Evolutionary conservation across 2,329 filamentous ascomycete genomes (phyloP).

Genomic region (Talaromyces sp.): DNA sequence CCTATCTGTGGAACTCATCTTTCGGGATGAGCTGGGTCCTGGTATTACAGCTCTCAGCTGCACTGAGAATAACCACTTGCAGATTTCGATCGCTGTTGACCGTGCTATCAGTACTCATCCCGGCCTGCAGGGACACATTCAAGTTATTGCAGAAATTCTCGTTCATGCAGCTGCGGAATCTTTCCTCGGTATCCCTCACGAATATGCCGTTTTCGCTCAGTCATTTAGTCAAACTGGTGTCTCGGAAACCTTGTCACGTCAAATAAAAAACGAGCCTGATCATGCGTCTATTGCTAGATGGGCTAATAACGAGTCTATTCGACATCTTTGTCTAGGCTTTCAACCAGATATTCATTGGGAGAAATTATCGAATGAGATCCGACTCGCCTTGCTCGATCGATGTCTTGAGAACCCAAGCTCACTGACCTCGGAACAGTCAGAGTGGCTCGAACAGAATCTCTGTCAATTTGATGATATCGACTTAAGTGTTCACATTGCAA

Average conservation of each 20-base stretch:
- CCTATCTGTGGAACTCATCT: slow-evolving; percentile 29
- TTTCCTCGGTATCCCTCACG: slow-evolving; percentile 29
- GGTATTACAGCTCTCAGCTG: slow-evolving; percentile 31
- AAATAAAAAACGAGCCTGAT: slow-evolving; percentile 30
- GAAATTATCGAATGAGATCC: slow-evolving; percentile 40
- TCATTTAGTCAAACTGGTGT: slow-evolving; percentile 27
- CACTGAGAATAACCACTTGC: slow-evolving; percentile 19
- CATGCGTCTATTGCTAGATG: slow-evolving; percentile 33
- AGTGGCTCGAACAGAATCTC: slow-evolving; percentile 39
- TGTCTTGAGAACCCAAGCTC: slow-evolving; percentile 38
- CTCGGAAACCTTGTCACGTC: slow-evolving; percentile 27
- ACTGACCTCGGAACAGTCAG: slow-evolving; percentile 35
- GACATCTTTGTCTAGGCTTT: slow-evolving; percentile 44
- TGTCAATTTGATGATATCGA: slow-evolving; percentile 31
- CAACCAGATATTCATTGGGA: slow-evolving; percentile 50
- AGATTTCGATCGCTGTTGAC: slow-evolving; percentile 27
- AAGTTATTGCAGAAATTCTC: slow-evolving; percentile 33
- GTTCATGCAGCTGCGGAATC: slow-evolving; percentile 32
- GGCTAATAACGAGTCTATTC: slow-evolving; percentile 42
- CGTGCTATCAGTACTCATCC: slow-evolving; percentile 23
- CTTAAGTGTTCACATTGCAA: slow-evolving; percentile 41
- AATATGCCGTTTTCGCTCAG: slow-evolving; percentile 30
- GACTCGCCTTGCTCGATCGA: slow-evolving; percentile 41
- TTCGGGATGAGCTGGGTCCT: slow-evolving; percentile 25
- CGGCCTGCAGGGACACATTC: slow-evolving; percentile 30